Base-by-base conservation (phyloP, 345 rosid genomes). In the Boechera retrofracta region DNA sequence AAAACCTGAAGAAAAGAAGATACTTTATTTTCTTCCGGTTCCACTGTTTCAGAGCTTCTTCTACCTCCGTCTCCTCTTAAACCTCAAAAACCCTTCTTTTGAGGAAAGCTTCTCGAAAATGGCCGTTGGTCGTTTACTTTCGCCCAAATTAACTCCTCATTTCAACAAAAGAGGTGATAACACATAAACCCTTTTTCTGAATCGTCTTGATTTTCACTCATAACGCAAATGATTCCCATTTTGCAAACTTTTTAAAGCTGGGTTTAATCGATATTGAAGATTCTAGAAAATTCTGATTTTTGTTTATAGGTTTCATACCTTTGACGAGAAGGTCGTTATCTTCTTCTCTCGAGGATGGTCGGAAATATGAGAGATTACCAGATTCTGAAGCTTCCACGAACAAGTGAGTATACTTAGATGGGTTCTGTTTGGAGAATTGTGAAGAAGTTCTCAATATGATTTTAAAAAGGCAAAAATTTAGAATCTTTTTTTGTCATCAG, bases 71-170 rank as follows among this genome's bases (percentile, higher is more conserved):
- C 64, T 54, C 56, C 28, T 53, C 55, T 41, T 53, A 73, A 64
- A 73, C 62, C 77, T 52, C 61, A 10, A 52, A 73, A 29, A 32
- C 52, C 55, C 33, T 21, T 29, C 4, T 41, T 70, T 11, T 6
- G 4, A 32, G 44, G 71, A 39, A 38, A 39, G 6, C 9, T 13
- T 32, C 24, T 47, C 58, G 5, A 21, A 54, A 47, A 78, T 81
- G 86, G 68, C 81, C 18, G 64, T 78, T n/a, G 73, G 74, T 56
- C 79, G 77, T 67, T 71, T 83, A 13, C 79, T 81, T 16, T 70
- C 66, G 13, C 75, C 75, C 59, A 83, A 63, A 60, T 52, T 49
- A 47, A 54, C 26, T 15, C 51, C 38, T 5, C 74, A 55, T 79
- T 72, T 64, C 72, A 72, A 11, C 45, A 54, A 3, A 7, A 72